These are phyloP conservation scores for Dactylellina parvicollis DNA, from an alignment of 2,329 filamentous ascomycete species.

Conservation along the genomic window DNA sequence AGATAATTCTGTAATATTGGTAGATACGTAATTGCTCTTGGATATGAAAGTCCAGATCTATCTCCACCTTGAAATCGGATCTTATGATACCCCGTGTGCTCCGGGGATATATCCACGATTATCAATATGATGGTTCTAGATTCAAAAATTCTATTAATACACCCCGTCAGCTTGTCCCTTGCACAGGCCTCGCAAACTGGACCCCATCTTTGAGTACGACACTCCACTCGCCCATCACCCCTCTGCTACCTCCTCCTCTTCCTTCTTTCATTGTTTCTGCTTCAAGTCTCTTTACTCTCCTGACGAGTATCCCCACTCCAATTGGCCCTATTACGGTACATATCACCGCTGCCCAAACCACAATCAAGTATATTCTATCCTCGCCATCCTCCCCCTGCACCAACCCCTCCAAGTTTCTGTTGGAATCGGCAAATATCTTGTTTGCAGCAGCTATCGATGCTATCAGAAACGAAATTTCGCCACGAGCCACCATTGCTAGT, in stretches of 20 bases:
- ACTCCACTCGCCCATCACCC: slow-evolving; percentile 44
- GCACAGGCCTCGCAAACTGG: too few relatives aligned
- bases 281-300: slow-evolving; percentile 51
- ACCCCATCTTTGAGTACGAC: too few relatives aligned
- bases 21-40: too few relatives aligned
- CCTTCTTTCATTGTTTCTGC: slow-evolving; percentile 1
- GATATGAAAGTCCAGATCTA: too few relatives aligned
- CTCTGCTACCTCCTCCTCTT: not conserved
- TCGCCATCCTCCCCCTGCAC: not conserved
- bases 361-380: slow-evolving; percentile 65
- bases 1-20: too few relatives aligned
- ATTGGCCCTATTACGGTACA: slow-evolving; percentile 68
- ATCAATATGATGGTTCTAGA: too few relatives aligned
- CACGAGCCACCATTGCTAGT: slow-evolving; percentile 77
- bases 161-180: too few relatives aligned
- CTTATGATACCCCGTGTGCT: too few relatives aligned
- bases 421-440: slow-evolving; percentile 61
- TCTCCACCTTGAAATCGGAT: too few relatives aligned
- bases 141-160: too few relatives aligned
- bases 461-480: slow-evolving; percentile 82
- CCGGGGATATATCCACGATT: too few relatives aligned
- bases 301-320: slow-evolving; percentile 65
- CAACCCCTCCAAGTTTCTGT: not conserved
- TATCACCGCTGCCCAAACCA: slow-evolving; percentile 68
- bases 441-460: slow-evolving; percentile 72